Evolutionary conservation across 768 basidiomycete genomes (phyloP).

Genomic region (Boletus reticuloceps): DNA sequence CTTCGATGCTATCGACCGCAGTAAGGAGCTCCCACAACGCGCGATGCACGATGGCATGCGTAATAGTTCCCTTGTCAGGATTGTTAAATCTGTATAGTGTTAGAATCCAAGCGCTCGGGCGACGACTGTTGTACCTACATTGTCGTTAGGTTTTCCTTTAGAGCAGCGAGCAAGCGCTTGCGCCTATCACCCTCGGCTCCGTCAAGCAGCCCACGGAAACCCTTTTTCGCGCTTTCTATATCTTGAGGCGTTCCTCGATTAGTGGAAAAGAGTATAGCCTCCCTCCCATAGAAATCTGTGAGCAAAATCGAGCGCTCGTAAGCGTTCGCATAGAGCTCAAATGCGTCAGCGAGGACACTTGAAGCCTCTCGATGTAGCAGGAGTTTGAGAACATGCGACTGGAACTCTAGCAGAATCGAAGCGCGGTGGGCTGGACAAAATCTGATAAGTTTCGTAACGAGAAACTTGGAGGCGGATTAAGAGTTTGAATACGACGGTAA

Average conservation of each 20-base stretch:
- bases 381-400: constrained; percentile 69
- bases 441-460: constrained; percentile 77
- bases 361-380: constrained; percentile 85
- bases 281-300: constrained; percentile 89
- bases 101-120: neutral
- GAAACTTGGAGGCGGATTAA: constrained; percentile 47
- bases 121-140: constrained; percentile 51
- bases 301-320: constrained; percentile 80
- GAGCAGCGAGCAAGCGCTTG: constrained; percentile 60
- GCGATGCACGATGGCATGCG: constrained; percentile 85
- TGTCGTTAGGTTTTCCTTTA: constrained; percentile 71
- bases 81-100: constrained; percentile 73
- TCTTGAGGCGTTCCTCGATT: constrained; percentile 57
- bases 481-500: neutral
- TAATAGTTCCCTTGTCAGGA: constrained; percentile 84
- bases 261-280: constrained; percentile 67
- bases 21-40: constrained; percentile 83
- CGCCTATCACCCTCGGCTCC: constrained; percentile 60
- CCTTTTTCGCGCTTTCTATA: constrained; percentile 62
- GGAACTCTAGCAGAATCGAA: constrained; percentile 77
- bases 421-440: constrained; percentile 71
- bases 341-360: constrained; percentile 81
- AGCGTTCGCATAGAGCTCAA: constrained; percentile 82
- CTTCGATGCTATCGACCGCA: constrained; percentile 53
- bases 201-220: constrained; percentile 66